Evolutionary conservation across 2,329 filamentous ascomycete species (phyloP), one percentile per base, ranked within the genome.

Genomic region (Aotearoamyces nothofagi): DNA sequence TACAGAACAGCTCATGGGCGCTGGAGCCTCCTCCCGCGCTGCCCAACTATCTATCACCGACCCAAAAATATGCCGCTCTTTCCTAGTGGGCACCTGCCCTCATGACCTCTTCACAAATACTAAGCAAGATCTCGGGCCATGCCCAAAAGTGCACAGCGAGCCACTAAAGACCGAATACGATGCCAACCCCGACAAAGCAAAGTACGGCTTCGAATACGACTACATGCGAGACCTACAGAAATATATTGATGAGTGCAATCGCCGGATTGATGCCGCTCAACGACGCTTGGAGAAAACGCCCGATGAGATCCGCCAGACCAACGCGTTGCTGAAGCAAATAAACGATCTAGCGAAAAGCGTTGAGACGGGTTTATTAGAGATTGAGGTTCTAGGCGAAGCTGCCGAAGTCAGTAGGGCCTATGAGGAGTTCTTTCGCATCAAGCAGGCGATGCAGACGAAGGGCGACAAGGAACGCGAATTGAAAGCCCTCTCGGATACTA

Each of bases 71-170:
- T 98, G 90, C 62, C 81, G 83, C 31, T 94, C 86, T 11, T 96
- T 87, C 54, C 69, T 98, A 27, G 84, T 72, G 37, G 90, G 90
- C 44, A 92, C 82, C 34, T 98, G 90, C 54, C 90, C 90, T 1
- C 87, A 96, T 63, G 90, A 98, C 52, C 82, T 98, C 49, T 98
- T 98, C 67, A 98, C 87, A 40, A 98, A 98, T 59, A 98, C 90
- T 25, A 96, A 94, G 61, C 86, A 96, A 65, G 90, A 98, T 52
- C 69, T 96, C 17, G 90, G 90, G 3, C 69, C 74, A 1, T 98
- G 90, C 49, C 70, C 81, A 27, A 90, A 87, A 51, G 69, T 87
- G 15, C 90, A 98, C 58, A 80, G 73, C 27, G 86, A 94, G 51
- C 72, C 74, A 9, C 66, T 96, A 40, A 94, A 93, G 56, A 63